A percentile compares a stretch with the other conserved stretches of the same genome.
These are phyloP conservation scores for Gonium pectorale DNA, from an alignment of 139 green algal species.

Conservation along the genomic window DNA sequence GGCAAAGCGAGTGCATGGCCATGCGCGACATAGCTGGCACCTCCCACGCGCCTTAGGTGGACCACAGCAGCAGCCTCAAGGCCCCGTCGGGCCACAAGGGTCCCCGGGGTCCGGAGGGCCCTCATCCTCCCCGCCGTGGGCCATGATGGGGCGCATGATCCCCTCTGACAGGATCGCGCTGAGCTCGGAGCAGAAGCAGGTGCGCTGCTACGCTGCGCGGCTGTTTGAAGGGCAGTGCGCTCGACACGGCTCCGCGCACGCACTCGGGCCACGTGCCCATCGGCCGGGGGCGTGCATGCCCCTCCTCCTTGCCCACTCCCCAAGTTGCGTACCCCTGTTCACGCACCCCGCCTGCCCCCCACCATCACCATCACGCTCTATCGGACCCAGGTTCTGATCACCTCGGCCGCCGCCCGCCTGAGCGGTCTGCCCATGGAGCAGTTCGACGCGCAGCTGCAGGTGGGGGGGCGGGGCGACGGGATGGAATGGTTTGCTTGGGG, in stretches of 20 bases:
- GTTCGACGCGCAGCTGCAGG: conserved; percentile 28
- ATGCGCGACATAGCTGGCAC: background rate
- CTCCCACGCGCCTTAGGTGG: no score
- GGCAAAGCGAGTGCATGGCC: background rate
- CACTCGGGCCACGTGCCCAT: background rate
- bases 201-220: background rate
- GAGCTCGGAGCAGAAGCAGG: conserved; percentile 23
- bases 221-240: background rate
- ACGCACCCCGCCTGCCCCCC: background rate
- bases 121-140: background rate
- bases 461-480: background rate
- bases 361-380: background rate
- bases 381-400: conserved; percentile 15
- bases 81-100: background rate
- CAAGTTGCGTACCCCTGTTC: background rate
- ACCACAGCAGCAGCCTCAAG: background rate
- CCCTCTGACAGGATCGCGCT: conserved; percentile 8
- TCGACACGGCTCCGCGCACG: background rate
- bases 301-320: background rate
- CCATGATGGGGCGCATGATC: conserved; percentile 29
- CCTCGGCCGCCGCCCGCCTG: conserved; percentile 11
- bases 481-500: no score
- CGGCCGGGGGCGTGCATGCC: no score
- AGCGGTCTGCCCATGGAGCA: conserved; percentile 8
- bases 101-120: background rate